Percentiles rank a stretch among this genome's conserved stretches.
Conservation (phyloP, 2,329 filamentous ascomycete species). For the Cadophora malorum region DNA sequence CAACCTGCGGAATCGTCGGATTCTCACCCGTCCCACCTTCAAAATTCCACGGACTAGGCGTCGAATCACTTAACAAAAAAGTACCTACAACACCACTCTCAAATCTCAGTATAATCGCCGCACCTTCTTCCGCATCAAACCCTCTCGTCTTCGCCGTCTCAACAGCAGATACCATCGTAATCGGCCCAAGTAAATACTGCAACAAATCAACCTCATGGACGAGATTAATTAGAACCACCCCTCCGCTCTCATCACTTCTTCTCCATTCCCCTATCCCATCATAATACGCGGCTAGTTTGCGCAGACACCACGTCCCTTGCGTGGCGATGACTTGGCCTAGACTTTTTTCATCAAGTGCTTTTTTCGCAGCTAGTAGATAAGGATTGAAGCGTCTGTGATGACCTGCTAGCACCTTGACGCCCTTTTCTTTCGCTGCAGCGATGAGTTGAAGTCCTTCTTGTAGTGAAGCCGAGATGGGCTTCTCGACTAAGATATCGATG, state of each 20-base stretch:
- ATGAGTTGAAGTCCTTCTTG: constrained; percentile 47
- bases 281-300: constrained; percentile 60
- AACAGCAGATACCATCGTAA: constrained; percentile 58
- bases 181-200: constrained; percentile 61
- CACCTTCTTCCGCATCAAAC: constrained; percentile 54
- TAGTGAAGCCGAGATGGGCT: constrained; percentile 57
- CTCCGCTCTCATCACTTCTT: constrained; percentile 48
- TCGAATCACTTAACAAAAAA: constrained; percentile 60
- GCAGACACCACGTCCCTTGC: constrained; percentile 60
- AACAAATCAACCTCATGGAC: constrained; percentile 67
- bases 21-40: constrained; percentile 66
- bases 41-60: constrained; percentile 59
- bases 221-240: constrained; percentile 62
- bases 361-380: constrained; percentile 57
- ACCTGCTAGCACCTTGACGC: constrained; percentile 58
- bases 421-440: constrained; percentile 37
- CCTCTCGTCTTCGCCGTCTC: constrained; percentile 47
- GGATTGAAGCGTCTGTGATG: constrained; percentile 67
- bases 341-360: constrained; percentile 48
- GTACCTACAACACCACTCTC: constrained; percentile 60
- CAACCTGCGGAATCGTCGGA: constrained; percentile 53
- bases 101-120: constrained; percentile 59
- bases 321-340: constrained; percentile 59
- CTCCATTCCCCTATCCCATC: constrained; percentile 56
- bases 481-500: constrained; percentile 63